Evolutionary conservation across 306 rosid genomes (phyloP).

Genomic region (Acacia acuminata): DNA sequence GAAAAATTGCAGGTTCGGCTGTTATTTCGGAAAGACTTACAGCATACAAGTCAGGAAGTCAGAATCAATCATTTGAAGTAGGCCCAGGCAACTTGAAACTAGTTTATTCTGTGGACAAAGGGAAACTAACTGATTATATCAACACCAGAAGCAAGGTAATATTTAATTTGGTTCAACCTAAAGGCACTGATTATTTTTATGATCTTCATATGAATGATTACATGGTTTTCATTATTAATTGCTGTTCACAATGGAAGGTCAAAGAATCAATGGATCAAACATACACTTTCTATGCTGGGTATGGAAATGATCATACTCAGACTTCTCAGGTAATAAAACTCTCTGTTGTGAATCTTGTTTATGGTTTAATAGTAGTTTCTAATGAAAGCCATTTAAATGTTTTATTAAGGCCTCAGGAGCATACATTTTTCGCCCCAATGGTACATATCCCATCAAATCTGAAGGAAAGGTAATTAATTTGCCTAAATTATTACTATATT

Average conservation of each 20-base stretch:
- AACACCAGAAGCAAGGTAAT: conserved; percentile 61
- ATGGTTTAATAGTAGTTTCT: conserved; percentile 11
- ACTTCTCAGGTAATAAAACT: conserved; percentile 47
- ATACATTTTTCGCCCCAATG: conserved; percentile 57
- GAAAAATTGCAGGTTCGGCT: conserved; percentile 39
- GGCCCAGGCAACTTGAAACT: conserved; percentile 75
- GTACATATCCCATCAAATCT: conserved; percentile 38
- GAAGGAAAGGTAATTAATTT: conserved; percentile 37
- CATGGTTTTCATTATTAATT: conserved; percentile 23
- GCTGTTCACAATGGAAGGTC: conserved; percentile 44
- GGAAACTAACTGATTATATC: conserved; percentile 58
- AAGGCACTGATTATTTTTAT: conserved; percentile 4
- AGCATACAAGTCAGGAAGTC: conserved; percentile 39
- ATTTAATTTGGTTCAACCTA: conserved; percentile 20
- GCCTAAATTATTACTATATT: neutral
- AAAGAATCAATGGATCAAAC: conserved; percentile 46
- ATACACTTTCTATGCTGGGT: conserved; percentile 41
- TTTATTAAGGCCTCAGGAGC: conserved; percentile 56
- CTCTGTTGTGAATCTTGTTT: conserved; percentile 8
- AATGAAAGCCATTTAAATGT: conserved; percentile 20
- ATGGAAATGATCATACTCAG: conserved; percentile 38
- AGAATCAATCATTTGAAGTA: conserved; percentile 47
- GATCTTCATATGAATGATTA: neutral
- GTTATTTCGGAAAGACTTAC: conserved; percentile 45
- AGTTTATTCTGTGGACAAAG: conserved; percentile 56